Conservation (phyloP, 257 asterid species). For the Nicotiana undulata region DNA sequence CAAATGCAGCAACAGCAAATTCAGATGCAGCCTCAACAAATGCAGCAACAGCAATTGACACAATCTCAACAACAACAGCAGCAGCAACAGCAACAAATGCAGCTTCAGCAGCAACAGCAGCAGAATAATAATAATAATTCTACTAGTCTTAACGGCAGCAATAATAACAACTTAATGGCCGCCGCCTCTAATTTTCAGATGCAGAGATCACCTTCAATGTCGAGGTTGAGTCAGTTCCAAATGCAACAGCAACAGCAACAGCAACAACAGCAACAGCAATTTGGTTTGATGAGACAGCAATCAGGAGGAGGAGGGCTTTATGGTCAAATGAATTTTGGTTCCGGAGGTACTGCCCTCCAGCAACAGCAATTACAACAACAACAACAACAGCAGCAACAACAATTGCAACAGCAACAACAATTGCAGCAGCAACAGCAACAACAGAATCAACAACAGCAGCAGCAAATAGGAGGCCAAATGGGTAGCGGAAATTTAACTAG, state of each 20-base stretch:
- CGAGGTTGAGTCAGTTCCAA: slow-evolving; percentile 68
- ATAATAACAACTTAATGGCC: slow-evolving; percentile 39
- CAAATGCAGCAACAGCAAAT: slow-evolving; percentile 21
- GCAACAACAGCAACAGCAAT: slow-evolving; percentile 34
- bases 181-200: slow-evolving; percentile 41
- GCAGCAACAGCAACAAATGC: slow-evolving; percentile 35
- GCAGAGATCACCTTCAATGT: slow-evolving; percentile 62
- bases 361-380: slow-evolving; percentile 31
- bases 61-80: slow-evolving; percentile 34
- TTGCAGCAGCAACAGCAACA: slow-evolving; percentile 23
- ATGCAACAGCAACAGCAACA: slow-evolving; percentile 43
- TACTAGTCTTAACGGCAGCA: slow-evolving; percentile 19
- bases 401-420: slow-evolving; percentile 27
- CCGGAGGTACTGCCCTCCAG: slow-evolving; percentile 33
- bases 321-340: slow-evolving; percentile 73
- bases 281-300: slow-evolving; percentile 24
- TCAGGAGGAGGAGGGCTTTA: slow-evolving; percentile 48
- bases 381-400: slow-evolving; percentile 30
- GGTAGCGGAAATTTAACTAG: slow-evolving; percentile 57
- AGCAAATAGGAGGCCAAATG: slow-evolving; percentile 35
- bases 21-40: neutral
- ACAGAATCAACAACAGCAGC: slow-evolving; percentile 30
- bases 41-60: slow-evolving; percentile 11
- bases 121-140: slow-evolving; percentile 15
- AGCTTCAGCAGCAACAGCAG: slow-evolving; percentile 29